Base-by-base conservation (phyloP, 805 yeast genomes). In the Wickerhamomyces sydowiorum region DNA sequence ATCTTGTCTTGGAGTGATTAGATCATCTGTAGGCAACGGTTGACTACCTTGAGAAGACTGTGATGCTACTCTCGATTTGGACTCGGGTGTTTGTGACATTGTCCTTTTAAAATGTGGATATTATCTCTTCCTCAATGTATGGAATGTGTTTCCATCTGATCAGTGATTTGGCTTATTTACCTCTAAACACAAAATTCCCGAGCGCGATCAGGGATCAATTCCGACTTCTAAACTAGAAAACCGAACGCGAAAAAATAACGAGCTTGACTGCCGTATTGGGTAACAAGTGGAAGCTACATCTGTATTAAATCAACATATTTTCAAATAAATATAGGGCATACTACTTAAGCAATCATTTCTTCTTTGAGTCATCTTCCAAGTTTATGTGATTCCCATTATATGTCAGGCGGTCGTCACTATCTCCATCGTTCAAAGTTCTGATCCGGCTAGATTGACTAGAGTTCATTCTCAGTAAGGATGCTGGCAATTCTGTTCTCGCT, bases 341-440 rank as follows among this genome's bases (percentile, higher is more conserved):
- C n/a, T n/a, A n/a, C 28, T 25, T 6, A 23, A 23, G 10, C 25
- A 23, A 23, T 18, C 22, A n/a, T 38, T 38, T 27, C 14, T 55
- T 51, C 19, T 56, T 57, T 9, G 61, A 47, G 27, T 76, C 76
- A 48, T 76, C 80, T 49, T 78, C 79, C 37, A 80, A 51, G 46
- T 68, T 70, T 29, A 76, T 54, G 15, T 65, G 69, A 52, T 79
- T 80, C 1, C 84, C 85, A 51, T 80, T 79, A 51, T 76, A 80
- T 1, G 80, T 74, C 22, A 64, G 54, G 28, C 75, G 60, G 19
- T 69, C 72, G 17, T 65, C 66, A 6, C 55, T 53, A 9, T 55
- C 37, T 20, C 56, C 53, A 21, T 49, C 53, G 27, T 50, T 56
- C 51, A 66, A 19, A 43, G 64, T 52, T 55, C 62, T 34, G 39